These are phyloP conservation scores for Russula foetens DNA, from an alignment of 768 basidiomycete genomes.

Conservation along the genomic window DNA sequence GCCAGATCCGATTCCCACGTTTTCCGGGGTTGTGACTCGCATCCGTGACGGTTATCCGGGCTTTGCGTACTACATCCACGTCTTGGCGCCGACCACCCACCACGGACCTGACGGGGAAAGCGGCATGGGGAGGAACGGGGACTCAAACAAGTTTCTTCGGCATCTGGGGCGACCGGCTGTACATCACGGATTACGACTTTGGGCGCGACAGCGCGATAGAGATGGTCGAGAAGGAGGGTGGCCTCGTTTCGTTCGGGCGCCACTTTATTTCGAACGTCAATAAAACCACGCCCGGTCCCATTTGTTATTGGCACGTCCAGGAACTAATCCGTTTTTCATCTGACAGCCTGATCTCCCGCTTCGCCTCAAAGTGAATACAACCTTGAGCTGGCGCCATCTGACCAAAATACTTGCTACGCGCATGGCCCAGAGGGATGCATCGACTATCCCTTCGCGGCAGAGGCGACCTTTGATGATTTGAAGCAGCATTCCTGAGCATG, in stretches of 20 bases:
- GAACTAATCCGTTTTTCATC: neutral
- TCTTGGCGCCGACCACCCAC: constrained; percentile 23
- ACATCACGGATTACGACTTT: constrained; percentile 23
- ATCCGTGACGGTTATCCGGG: constrained; percentile 10
- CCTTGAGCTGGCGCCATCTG: neutral
- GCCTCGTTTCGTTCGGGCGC: constrained; percentile 12
- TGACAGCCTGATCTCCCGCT: constrained; percentile 18
- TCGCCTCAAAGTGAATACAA: constrained; percentile 5
- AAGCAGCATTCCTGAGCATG: too few species aligned
- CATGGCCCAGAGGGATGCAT: too few species aligned
- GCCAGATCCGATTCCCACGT: too few species aligned
- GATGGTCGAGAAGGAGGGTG: too few species aligned
- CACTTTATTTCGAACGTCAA: constrained; percentile 11
- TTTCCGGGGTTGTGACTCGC: too few species aligned
- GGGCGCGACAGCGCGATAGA: constrained; percentile 20
- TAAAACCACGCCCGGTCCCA: neutral
- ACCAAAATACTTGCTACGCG: neutral
- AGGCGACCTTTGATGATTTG: too few species aligned
- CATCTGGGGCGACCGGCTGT: constrained; percentile 20
- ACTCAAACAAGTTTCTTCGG: constrained; percentile 21
- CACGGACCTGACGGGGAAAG: neutral
- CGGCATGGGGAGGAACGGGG: neutral
- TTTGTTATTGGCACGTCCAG: neutral
- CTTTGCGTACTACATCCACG: constrained; percentile 25
- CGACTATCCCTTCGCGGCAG: too few species aligned